Conservation (phyloP, 2,329 filamentous ascomycete genomes). For the Dactylellina sp. region DNA sequence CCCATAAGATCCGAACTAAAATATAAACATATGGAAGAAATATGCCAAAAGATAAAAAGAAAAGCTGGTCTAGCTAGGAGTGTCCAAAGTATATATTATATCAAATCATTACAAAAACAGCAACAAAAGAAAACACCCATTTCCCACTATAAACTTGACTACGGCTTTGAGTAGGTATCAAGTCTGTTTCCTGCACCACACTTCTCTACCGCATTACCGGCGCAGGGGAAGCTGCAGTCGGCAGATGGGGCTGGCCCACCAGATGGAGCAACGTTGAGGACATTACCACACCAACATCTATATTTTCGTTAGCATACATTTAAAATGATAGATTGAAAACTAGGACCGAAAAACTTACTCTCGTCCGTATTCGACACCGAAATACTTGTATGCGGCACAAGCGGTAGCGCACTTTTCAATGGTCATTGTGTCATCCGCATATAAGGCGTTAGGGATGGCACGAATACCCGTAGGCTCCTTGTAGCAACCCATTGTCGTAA, state of each 20-base stretch:
- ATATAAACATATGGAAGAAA: no score
- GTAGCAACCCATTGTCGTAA: slow-evolving; percentile 47
- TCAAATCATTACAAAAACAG: slow-evolving; percentile 1
- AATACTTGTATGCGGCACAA: slow-evolving; percentile 64
- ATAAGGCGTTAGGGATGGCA: slow-evolving; percentile 28
- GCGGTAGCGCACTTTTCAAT: slow-evolving; percentile 60
- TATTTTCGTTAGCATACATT: slow-evolving; percentile 20
- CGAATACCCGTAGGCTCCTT: slow-evolving; percentile 33
- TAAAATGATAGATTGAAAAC: slow-evolving; percentile 53
- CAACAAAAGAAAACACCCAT: slow-evolving; percentile 6
- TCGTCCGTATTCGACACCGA: slow-evolving; percentile 64
- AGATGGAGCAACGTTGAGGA: slow-evolving; percentile 9
- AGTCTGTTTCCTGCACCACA: slow-evolving; percentile 43
- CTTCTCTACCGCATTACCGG: slow-evolving; percentile 21
- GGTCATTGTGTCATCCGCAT: slow-evolving; percentile 51
- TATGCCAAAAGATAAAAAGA: no score
- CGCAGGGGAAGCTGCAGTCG: slow-evolving; percentile 33
- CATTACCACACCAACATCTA: slow-evolving; percentile 32
- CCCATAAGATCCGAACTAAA: no score
- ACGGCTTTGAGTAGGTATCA: slow-evolving; percentile 31
- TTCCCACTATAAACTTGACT: background rate
- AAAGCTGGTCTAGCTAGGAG: slow-evolving; percentile 5
- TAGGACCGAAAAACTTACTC: slow-evolving; percentile 56
- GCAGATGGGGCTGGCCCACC: slow-evolving; percentile 22
- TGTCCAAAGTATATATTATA: slow-evolving; percentile 3